Base-by-base conservation (phyloP, 148 eudicot genomes). In the Rhododendron ferrugineum region DNA sequence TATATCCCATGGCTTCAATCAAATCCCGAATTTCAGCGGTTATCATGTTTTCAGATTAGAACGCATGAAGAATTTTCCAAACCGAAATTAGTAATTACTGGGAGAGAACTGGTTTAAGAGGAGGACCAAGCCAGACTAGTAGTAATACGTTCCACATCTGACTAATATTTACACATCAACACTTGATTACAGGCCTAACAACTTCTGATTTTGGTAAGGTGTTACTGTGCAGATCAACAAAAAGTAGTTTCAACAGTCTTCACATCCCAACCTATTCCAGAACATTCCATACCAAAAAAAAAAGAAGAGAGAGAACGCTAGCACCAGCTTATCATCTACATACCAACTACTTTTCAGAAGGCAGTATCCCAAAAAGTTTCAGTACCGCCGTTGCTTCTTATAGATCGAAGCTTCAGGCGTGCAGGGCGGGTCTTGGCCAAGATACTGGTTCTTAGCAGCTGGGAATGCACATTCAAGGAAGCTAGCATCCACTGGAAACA, bases 401-500 rank as follows among this genome's bases (percentile, higher is more conserved):
- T 16, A 40, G 49, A 42, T 22, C 0, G 22, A 44, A 1, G 47
- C 49, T 26, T 28, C 14, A 10, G 62, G 78, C 5, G 85, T 83
- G 16, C 18, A 22, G 3, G 79, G 85, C 23, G 2, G 15, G 23
- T 75, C 79, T 22, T 0, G 47, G 79, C 47, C 7, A 78, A 15
- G 26, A 26, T 47, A 26, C 36, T n/a, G 85, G 50, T 36, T 40
- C 34, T 37, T 47, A 83, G 26, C 85, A 70, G 62, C 40, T 74
- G 70, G 47, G 34, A 84, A 84, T 22, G 78, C 58, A 30, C 80
- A 74, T 49, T 74, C 85, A 49, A 85, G 66, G 72, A 56, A 85
- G 40, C 44, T 50, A 5, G 68, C 30, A 34, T 85, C 84, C 50
- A 15, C 79, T 23, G 68, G 11, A 68, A 26, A 85, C 18, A 85